A percentile compares a stretch with the other conserved stretches of the same genome.
Evolutionary conservation across 208 protist species (phyloP).

Genomic region (Trypanosoma avium): DNA sequence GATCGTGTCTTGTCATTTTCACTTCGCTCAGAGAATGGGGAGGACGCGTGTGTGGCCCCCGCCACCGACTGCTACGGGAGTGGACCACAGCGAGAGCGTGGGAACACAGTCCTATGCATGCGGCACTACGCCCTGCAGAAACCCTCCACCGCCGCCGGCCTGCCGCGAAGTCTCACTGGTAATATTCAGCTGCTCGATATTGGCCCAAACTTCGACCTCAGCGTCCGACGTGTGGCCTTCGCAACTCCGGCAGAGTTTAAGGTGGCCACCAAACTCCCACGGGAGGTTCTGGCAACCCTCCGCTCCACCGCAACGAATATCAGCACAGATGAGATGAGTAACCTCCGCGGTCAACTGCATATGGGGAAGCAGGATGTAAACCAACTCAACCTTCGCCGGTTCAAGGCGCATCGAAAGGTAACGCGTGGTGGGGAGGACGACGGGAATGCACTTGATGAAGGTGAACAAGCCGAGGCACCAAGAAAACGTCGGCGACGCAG

Average conservation of each 20-base stretch:
- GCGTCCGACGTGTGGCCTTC: slow-evolving; percentile 70
- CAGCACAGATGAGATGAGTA: slow-evolving; percentile 62
- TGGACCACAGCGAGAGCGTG: slow-evolving; percentile 31
- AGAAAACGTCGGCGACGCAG: slow-evolving; percentile 30
- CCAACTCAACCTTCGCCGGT: slow-evolving; percentile 78
- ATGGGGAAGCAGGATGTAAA: slow-evolving; percentile 75
- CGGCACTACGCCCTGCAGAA: slow-evolving; percentile 83
- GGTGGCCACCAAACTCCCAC: slow-evolving; percentile 58
- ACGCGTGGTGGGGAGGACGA: slow-evolving; percentile 4
- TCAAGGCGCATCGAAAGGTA: slow-evolving; percentile 72
- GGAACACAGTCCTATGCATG: slow-evolving; percentile 66
- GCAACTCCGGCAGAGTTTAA: slow-evolving; percentile 82
- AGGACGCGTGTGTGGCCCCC: slow-evolving; percentile 71
- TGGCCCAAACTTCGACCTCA: slow-evolving; percentile 86
- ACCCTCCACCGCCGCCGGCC: slow-evolving; percentile 43
- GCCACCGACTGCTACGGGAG: slow-evolving; percentile 71
- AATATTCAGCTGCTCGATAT: slow-evolving; percentile 76
- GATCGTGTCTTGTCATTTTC: slow-evolving; percentile 83
- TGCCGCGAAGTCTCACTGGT: slow-evolving; percentile 38
- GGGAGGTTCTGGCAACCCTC: slow-evolving; percentile 54
- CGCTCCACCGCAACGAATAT: slow-evolving; percentile 73
- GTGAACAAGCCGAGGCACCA: slow-evolving; percentile 19
- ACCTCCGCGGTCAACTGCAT: slow-evolving; percentile 84
- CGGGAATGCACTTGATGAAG: slow-evolving; percentile 6
- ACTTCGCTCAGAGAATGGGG: slow-evolving; percentile 65